Evolutionary conservation across 495 filamentous ascomycete genomes (phyloP).

Genomic region (Penicillium paradoxum): DNA sequence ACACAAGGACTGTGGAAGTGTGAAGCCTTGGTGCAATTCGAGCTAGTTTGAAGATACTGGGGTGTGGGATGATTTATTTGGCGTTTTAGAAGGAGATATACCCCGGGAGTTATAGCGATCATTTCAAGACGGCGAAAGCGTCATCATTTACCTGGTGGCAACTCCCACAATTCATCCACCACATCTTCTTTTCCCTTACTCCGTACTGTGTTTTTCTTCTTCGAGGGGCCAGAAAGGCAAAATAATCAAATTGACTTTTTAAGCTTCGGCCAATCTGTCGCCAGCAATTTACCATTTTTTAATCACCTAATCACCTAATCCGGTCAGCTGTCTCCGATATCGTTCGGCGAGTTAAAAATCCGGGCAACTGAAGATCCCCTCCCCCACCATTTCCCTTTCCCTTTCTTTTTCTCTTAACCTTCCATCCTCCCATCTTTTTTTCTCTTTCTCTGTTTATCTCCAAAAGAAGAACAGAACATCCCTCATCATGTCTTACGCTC

Average conservation of each 20-base stretch:
- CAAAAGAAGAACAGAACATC: slow-evolving; percentile 17
- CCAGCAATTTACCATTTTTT: neutral
- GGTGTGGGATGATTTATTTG: neutral
- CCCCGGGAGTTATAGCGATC: slow-evolving; percentile 17
- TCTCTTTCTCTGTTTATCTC: slow-evolving; percentile 9
- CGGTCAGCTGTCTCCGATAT: slow-evolving; percentile 27
- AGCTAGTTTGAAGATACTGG: neutral
- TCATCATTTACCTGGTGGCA: neutral
- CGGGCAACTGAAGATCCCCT: slow-evolving; percentile 21
- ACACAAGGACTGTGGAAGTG: neutral
- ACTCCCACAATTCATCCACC: neutral
- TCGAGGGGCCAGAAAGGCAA: too few relatives aligned
- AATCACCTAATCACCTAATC: slow-evolving; percentile 14
- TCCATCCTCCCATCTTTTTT: slow-evolving; percentile 4
- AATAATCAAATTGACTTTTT: neutral
- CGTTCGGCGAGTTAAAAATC: slow-evolving; percentile 6
- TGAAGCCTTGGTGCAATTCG: neutral
- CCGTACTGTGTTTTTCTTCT: too few relatives aligned
- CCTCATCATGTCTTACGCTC: slow-evolving; percentile 67
- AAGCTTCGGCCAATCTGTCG: neutral
- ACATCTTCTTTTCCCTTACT: too few relatives aligned
- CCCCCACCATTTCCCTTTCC: slow-evolving; percentile 21
- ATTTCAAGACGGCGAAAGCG: neutral
- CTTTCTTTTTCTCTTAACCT: slow-evolving; percentile 13
- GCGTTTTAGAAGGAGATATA: slow-evolving; percentile 17